Conservation (phyloP, 768 basidiomycete species). For the Lactarius quietus region DNA sequence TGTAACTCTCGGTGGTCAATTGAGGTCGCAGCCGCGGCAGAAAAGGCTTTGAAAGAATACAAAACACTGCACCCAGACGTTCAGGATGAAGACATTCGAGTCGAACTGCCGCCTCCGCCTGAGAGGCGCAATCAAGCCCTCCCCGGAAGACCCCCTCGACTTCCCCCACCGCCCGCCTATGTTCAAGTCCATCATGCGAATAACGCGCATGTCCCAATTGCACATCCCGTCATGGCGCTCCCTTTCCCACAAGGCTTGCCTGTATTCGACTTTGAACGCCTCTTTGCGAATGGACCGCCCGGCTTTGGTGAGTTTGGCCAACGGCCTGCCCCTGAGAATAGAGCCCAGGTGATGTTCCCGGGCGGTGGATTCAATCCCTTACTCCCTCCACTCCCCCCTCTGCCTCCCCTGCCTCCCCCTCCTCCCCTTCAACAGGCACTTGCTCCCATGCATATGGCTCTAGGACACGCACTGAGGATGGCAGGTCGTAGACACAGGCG, state of each 20-base stretch:
- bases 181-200: conserved; percentile 22
- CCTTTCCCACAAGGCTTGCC: background rate
- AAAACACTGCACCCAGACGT: conserved; percentile 60
- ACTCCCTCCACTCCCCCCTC: background rate
- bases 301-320: background rate
- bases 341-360: conserved; percentile 2
- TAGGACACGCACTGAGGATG: conserved; percentile 5
- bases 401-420: background rate
- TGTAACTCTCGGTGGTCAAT: background rate
- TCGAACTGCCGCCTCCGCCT: conserved; percentile 50
- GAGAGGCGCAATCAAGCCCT: background rate
- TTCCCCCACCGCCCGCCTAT: conserved; percentile 3
- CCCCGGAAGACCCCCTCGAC: background rate
- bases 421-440: background rate
- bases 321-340: background rate
- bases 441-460: background rate
- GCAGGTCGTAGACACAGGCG: conserved; percentile 2
- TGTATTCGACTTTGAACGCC: conserved; percentile 1
- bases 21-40: conserved; percentile 66
- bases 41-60: conserved; percentile 61
- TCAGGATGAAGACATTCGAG: conserved; percentile 53
- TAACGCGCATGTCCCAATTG: conserved; percentile 17
- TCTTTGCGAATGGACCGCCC: conserved; percentile 2
- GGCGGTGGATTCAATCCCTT: background rate
- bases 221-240: conserved; percentile 16